Base-by-base conservation (phyloP, 2,329 filamentous ascomycete genomes). In the Phoma sp. region DNA sequence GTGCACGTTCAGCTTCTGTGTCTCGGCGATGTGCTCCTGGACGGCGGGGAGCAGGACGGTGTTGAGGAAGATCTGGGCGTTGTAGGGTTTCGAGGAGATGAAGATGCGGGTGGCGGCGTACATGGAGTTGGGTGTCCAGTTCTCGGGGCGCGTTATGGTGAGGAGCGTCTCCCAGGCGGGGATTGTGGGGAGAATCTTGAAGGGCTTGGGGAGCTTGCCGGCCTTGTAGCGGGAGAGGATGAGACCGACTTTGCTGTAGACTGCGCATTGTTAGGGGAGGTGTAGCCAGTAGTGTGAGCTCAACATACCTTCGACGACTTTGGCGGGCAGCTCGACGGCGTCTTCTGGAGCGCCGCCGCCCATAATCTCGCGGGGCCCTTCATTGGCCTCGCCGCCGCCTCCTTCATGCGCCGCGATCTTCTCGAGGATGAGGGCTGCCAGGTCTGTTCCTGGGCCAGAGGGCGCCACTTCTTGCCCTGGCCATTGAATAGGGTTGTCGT, bases 131-230 rank as follows among this genome's bases (percentile, higher is more conserved):
- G 91, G 81, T 1, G 91, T 91, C 87, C 87, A 89, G 57, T 78
- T 78, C 57, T 95, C 89, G 4, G 94, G 93, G 27, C 87, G 84
- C n/a, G 92, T 96, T 51, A 96, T 85, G 61, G 88, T 83, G 65
- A 96, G 85, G 33, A 96, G 90, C 19, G 92, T 90, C 72, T 95
- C 91, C 92, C 93, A 98, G 68, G 95, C 87, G 7, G 92, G 92
- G 13, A 98, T 86, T 0, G 92, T 93, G 2, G 95, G 95, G 8
- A 99, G 84, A 62, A 98, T 92, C 78, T 98, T 98, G 83, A 99
- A 96, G 0, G 94, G 94, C 77, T 99, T 99, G 19, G 95, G 95
- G 29, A 99, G 84, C 63, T 94, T 94, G n/a, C 95, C 95, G 13
- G 90, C 94, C 78, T 96, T 96, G 81, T 96, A 98, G 62, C 94